Evolutionary conservation across 148 eudicot species (phyloP), one percentile per base, ranked within the genome.

Genomic region (Arctostaphylos glauca): DNA sequence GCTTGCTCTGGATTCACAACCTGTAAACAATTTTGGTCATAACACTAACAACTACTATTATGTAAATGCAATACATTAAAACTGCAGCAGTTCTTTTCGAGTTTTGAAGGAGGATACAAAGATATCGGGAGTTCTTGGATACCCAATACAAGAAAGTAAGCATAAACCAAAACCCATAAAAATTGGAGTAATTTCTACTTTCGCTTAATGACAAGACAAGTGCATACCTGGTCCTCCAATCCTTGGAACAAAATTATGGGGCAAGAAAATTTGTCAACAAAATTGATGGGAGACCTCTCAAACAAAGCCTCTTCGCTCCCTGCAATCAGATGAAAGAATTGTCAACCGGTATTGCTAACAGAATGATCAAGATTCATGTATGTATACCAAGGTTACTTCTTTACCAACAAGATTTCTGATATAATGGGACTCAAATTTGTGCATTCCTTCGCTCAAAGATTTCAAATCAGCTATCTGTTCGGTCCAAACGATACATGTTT

Each of bases 381-480:
- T 10, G 54, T n/a, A 43, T 73, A 38, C 38, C 38, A 4, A 4
- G 52, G 48, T 71, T 18, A 41, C 53, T 64, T 80, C 43, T 44
- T 81, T 87, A 87, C 89, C 86, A 74, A 79, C 81, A 62, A 87
- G 89, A 84, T 87, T 87, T 41, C 64, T 73, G 82, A 87, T 78
- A 81, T 87, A 87, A 46, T 83, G 86, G 77, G 89, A 87, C 53
- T 87, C 89, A 84, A 87, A 87, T 84, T 87, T 87, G 83, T 87
- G 89, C 74, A 85, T 87, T 68, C 79, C 80, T 74, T 81, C 89
- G 19, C 53, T 66, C 81, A 87, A 74, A 62, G 84, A 81, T 21
- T 82, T 84, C 56, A 87, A 82, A 81, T 87, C 89, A 49, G 85
- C 89, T 80, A 84, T 80, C 86, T 84, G 86, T 75, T 19, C 25